Evolutionary conservation across 2,329 filamentous ascomycete genomes (phyloP), one percentile per base, ranked within the genome.

Genomic region (Apiospora saccharicola): DNA sequence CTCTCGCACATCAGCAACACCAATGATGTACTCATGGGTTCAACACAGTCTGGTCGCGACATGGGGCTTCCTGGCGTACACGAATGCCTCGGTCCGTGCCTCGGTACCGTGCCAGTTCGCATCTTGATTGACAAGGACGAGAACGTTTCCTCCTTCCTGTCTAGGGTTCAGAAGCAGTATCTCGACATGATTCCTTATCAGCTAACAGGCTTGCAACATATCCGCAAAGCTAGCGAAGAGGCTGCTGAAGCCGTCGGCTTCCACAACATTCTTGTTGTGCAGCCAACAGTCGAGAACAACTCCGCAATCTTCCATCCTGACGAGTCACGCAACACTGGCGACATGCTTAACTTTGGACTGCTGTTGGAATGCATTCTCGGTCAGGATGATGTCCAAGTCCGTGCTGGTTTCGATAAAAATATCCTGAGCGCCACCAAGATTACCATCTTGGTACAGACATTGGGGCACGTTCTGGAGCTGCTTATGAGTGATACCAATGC

Each of bases 121-220:
- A 79, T 85, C 3, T 73, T 72, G 2, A 6, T 67, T 84, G 16
- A 78, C 78, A 24, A 72, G 76, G 6, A 76, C 77, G 13, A 75
- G 75, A 5, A 74, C 76, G 0, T 72, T 46, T 46, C 57, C 61
- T 12, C 67, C 47, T 24, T 72, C 47, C 47, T 72, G 47, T 53
- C 53, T 37, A 34, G 51, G 43, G 47, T 71, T 19, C 70, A 73
- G 30, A 37, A 46, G 3, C 44, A 72, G 43, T 46, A 46, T 0
- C 82, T 86, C 0, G 79, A 84, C 7, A 85, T 86, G 75, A 86
- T 88, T 13, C 84, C 85, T 1, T 84, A 88, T 75, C 84, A 89
- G 73, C 10, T 51, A 3, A 37, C 34, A 22, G 68, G 68, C 4
- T n/a, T 70, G 22, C 26, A 51, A 24, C 34, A 70, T 26, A 51